Conservation (phyloP, 495 filamentous ascomycete genomes). For the Aspergillus egyptiacus region DNA sequence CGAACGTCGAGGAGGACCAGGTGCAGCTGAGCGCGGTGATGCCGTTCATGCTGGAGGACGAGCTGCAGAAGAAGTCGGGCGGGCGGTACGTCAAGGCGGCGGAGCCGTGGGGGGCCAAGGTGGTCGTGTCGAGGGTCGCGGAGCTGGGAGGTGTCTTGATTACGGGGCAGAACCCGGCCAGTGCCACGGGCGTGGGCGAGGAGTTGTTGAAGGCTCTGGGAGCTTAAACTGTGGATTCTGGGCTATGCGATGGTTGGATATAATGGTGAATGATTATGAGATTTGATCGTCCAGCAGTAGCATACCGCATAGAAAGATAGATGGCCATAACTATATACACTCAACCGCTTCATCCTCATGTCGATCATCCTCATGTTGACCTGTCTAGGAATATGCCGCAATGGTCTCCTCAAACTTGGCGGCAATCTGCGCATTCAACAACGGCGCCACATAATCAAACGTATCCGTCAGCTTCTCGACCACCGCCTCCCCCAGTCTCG, state of each 20-base stretch:
- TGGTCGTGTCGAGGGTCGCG: conserved; percentile 46
- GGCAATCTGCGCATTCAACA: conserved; percentile 16
- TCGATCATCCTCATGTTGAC: no score
- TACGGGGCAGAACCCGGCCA: conserved; percentile 71
- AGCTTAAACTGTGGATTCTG: conserved; percentile 10
- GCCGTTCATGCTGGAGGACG: conserved; percentile 62
- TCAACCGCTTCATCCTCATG: background rate
- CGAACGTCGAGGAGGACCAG: conserved; percentile 60
- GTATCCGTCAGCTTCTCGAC: conserved; percentile 12
- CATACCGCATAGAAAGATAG: no score
- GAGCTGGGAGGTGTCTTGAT: conserved; percentile 49
- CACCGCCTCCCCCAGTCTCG: conserved; percentile 13
- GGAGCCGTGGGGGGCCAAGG: conserved; percentile 52
- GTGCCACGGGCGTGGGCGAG: conserved; percentile 54
- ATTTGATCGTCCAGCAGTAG: no score
- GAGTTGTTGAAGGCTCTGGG: conserved; percentile 38
- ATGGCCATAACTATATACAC: background rate
- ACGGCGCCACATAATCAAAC: conserved; percentile 18
- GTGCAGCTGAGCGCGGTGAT: conserved; percentile 41
- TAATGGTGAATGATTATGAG: no score
- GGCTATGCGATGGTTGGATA: background rate
- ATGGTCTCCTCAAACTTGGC: conserved; percentile 18
- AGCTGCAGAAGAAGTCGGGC: conserved; percentile 44
- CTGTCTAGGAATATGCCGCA: conserved; percentile 6
- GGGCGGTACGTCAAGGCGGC: conserved; percentile 54